Base-by-base conservation (phyloP, 495 filamentous ascomycete genomes). In the Xylaria grammica region DNA sequence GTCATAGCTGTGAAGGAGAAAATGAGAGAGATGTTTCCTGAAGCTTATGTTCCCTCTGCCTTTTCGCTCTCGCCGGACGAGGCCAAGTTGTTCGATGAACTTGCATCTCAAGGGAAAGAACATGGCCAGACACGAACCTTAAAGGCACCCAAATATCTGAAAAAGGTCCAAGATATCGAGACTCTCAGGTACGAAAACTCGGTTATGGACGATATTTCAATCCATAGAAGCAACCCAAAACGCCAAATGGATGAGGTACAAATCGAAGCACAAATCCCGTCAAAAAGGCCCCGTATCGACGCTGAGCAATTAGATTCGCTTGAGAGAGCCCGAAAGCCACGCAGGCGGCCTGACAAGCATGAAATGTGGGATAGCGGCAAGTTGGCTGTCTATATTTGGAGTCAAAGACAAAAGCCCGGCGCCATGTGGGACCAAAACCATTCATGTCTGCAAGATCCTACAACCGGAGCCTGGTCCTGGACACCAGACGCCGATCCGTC, bases 21-120 rank as follows among this genome's bases (percentile, higher is more conserved):
- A 66, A 78, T 82, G 70, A 74, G 69, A 36, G 78, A 81, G 53
- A 70, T 69, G 38, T 78, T 75, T 51, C 80, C 80, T 10, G 65
- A 66, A 38, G 66, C 79, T 32, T 82, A 77, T 62, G 77, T 82
- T 13, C 80, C 80, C 2, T 62, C 73, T 15, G 72, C 74, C n/a
- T 81, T 81, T 53, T 79, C 77, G 0, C 74, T 75, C 2, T 71
- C 71, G 0, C 67, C 75, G 32, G 73, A 80, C 27, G 80, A 81
- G 34, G 67, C 75, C 20, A 62, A 70, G 56, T 32, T 74, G 1
- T 74, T 72, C 46, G 63, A 68, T 26, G 69, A 63, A 22, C 62
- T 74, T 42, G 55, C 65, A 29, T 72, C 69, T 5, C 63, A 60
- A 29, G 56, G 64, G 29, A 68, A 54, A 60, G 65, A 72, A 40